Conservation (phyloP, 2,329 filamentous ascomycete genomes). For the Polytolypa hystricis region DNA sequence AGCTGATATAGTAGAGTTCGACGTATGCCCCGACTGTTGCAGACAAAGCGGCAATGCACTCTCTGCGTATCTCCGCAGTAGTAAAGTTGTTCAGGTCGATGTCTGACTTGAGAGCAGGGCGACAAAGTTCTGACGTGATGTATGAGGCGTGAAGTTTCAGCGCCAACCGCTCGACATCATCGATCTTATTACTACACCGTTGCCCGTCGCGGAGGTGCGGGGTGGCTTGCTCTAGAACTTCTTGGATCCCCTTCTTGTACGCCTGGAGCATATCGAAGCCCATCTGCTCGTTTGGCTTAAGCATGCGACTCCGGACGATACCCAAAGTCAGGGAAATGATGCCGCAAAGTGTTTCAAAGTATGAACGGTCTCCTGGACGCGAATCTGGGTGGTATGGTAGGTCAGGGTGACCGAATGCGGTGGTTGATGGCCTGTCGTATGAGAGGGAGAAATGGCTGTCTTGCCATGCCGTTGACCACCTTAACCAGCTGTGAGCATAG, state of each 20-base stretch:
- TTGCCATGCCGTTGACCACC: constrained; percentile 55
- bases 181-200: constrained; percentile 30
- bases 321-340: constrained; percentile 44
- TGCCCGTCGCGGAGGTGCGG: constrained; percentile 45
- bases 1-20: constrained; percentile 38
- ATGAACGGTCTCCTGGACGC: constrained; percentile 39
- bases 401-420: constrained; percentile 41
- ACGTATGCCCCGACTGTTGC: constrained; percentile 50
- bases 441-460: constrained; percentile 53
- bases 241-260: constrained; percentile 46
- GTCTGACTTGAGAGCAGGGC: constrained; percentile 47
- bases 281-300: constrained; percentile 42
- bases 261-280: constrained; percentile 44
- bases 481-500: constrained; percentile 15
- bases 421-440: constrained; percentile 48
- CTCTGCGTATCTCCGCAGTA: constrained; percentile 34
- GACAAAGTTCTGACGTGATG: constrained; percentile 50
- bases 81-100: constrained; percentile 33
- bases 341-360: constrained; percentile 49
- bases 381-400: constrained; percentile 40
- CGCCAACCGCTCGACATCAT: constrained; percentile 50
- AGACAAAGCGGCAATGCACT: constrained; percentile 46
- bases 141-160: constrained; percentile 53
- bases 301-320: constrained; percentile 48
- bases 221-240: constrained; percentile 47